Evolutionary conservation across 164 flowering plant genomes (phyloP).

Genomic region (Macadamia tetraphylla): DNA sequence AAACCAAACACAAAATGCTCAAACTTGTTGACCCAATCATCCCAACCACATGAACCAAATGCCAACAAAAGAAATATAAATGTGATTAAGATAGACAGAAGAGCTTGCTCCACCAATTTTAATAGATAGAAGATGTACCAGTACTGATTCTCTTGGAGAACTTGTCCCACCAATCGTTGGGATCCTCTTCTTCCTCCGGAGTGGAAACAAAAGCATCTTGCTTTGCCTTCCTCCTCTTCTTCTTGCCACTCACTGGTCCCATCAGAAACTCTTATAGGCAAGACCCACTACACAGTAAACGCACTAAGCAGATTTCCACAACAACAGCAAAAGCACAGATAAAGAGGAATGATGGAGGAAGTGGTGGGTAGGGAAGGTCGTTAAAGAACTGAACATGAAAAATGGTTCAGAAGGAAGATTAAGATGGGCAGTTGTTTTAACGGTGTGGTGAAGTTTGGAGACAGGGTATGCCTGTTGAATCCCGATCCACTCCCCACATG

Average conservation of each 20-base stretch:
- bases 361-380: conserved; percentile 2
- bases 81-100: background rate
- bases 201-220: conserved; percentile 21
- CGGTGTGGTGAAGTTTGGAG: conserved; percentile 13
- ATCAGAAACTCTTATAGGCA: conserved; percentile 20
- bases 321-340: conserved; percentile 1
- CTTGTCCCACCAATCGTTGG: conserved; percentile 61
- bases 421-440: conserved; percentile 7
- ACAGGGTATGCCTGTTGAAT: too few species aligned
- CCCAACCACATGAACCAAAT: conserved; percentile 4
- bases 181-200: conserved; percentile 34
- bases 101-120: conserved; percentile 6
- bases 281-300: conserved; percentile 22
- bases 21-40: background rate
- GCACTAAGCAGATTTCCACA: conserved; percentile 7
- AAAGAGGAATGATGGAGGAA: conserved; percentile 7
- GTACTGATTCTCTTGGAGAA: conserved; percentile 38
- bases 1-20: conserved; percentile 12
- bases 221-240: conserved; percentile 35
- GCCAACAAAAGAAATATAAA: conserved; percentile 13
- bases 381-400: conserved; percentile 22
- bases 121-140: conserved; percentile 29
- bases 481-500: too few species aligned
- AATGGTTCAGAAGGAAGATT: background rate
- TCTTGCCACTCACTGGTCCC: conserved; percentile 67